A percentile compares a stretch with the other conserved stretches of the same genome.
Evolutionary conservation across 1,284 basidiomycete species (phyloP).

Genomic region (Trametes hirsuta): DNA sequence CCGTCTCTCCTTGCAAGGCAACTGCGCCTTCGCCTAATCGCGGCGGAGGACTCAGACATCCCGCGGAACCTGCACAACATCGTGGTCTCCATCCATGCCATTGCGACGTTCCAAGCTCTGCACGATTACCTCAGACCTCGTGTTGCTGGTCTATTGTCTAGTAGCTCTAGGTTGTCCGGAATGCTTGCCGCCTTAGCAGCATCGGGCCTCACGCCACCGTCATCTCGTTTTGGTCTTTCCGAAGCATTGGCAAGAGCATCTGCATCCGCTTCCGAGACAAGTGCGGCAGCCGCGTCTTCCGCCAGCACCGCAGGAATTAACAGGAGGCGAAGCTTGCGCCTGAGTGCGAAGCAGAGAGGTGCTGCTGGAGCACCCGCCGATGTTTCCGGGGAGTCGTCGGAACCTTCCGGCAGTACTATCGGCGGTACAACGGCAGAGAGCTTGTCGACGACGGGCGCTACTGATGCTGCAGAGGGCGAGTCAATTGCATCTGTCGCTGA

Average conservation of each 20-base stretch:
- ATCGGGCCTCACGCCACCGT: slow-evolving; percentile 62
- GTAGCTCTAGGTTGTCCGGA: slow-evolving; percentile 76
- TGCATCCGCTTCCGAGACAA: slow-evolving; percentile 36
- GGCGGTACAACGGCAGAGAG: slow-evolving; percentile 21
- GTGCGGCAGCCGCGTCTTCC: slow-evolving; percentile 39
- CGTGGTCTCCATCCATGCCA: slow-evolving; percentile 94
- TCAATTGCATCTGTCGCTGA: slow-evolving; percentile 35
- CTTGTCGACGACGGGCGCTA: slow-evolving; percentile 32
- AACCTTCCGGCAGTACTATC: slow-evolving; percentile 23
- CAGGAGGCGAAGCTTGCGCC: slow-evolving; percentile 80
- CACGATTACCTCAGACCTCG: slow-evolving; percentile 93
- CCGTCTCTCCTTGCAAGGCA: slow-evolving; percentile 88
- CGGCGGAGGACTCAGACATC: slow-evolving; percentile 85
- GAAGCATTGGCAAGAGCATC: slow-evolving; percentile 35
- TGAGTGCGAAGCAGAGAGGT: slow-evolving; percentile 70
- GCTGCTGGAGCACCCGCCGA: slow-evolving; percentile 29
- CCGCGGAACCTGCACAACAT: slow-evolving; percentile 87
- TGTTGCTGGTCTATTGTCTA: slow-evolving; percentile 74
- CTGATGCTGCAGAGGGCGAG: slow-evolving; percentile 33
- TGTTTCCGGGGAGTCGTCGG: slow-evolving; percentile 27
- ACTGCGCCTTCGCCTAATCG: slow-evolving; percentile 84
- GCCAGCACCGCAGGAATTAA: slow-evolving; percentile 40
- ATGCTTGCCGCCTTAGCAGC: slow-evolving; percentile 91
- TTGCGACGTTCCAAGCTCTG: slow-evolving; percentile 93
- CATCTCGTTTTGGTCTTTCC: slow-evolving; percentile 34